Conservation (phyloP, 495 filamentous ascomycete species). For the Trichoderma virens region DNA sequence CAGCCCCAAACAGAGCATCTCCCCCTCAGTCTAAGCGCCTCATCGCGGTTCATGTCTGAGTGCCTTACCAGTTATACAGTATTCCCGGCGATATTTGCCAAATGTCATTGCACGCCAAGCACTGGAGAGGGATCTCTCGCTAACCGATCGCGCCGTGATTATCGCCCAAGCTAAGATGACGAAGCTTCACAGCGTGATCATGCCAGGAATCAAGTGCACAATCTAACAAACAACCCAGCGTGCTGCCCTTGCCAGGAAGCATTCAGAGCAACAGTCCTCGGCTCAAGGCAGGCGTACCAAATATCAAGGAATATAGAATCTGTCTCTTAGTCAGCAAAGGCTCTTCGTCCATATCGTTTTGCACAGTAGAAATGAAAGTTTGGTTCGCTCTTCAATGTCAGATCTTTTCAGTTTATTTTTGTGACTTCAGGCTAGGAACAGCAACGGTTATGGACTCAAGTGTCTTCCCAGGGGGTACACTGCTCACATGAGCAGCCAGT, state of each 20-base stretch:
- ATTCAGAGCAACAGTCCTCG: not conserved
- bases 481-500: constrained; percentile 12
- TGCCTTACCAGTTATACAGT: constrained; percentile 86
- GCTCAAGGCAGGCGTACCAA: not conserved
- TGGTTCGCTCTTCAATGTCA: constrained; percentile 18
- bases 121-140: not conserved
- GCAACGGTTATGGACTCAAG: constrained; percentile 25
- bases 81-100: constrained; percentile 80
- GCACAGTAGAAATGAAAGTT: not conserved
- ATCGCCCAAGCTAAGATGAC: not conserved
- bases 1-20: not conserved
- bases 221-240: not conserved
- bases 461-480: constrained; percentile 10
- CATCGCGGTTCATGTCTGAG: constrained; percentile 51
- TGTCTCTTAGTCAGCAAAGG: not conserved
- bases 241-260: not conserved
- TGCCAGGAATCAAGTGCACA: not conserved
- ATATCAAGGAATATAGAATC: not conserved
- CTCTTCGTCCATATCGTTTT: not conserved
- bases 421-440: constrained; percentile 23
- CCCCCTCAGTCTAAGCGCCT: not conserved
- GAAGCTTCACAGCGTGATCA: not conserved
- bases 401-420: constrained; percentile 33
- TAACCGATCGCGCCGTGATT: not conserved
- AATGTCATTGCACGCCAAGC: constrained; percentile 44